Conservation (phyloP, 2,329 filamentous ascomycete species). For the Penicillium occitanis region DNA sequence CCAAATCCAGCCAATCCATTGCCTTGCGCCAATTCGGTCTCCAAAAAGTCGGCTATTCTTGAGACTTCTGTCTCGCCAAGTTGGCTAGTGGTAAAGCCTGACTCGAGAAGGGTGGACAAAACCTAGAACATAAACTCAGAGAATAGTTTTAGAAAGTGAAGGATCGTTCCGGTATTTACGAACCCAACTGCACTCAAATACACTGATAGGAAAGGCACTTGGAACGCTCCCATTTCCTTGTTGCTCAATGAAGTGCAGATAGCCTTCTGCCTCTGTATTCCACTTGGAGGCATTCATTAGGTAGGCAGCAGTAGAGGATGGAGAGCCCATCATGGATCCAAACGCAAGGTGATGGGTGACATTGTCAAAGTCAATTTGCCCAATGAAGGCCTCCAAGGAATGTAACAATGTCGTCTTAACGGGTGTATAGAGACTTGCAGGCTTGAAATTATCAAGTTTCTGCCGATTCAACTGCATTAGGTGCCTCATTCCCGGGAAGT, state of each 20-base stretch:
- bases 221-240: slow-evolving; percentile 27
- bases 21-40: no score
- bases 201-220: slow-evolving; percentile 29
- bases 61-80: no score
- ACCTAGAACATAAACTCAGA: background rate
- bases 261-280: background rate
- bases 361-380: slow-evolving; percentile 30
- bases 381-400: slow-evolving; percentile 42
- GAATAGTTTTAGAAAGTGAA: no score
- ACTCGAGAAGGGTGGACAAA: background rate
- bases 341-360: background rate
- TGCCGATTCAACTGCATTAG: no score
- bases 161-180: no score
- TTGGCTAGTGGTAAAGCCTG: no score
- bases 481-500: no score
- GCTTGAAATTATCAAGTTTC: no score
- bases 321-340: background rate
- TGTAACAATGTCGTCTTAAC: slow-evolving; percentile 34
- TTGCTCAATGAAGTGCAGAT: slow-evolving; percentile 26
- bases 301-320: background rate
- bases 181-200: slow-evolving; percentile 31
- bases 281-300: background rate
- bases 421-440: background rate
- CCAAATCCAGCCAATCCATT: background rate
- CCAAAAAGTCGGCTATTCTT: no score